Conservation (phyloP, 2,329 filamentous ascomycete genomes). For the Trichophyton simii region DNA sequence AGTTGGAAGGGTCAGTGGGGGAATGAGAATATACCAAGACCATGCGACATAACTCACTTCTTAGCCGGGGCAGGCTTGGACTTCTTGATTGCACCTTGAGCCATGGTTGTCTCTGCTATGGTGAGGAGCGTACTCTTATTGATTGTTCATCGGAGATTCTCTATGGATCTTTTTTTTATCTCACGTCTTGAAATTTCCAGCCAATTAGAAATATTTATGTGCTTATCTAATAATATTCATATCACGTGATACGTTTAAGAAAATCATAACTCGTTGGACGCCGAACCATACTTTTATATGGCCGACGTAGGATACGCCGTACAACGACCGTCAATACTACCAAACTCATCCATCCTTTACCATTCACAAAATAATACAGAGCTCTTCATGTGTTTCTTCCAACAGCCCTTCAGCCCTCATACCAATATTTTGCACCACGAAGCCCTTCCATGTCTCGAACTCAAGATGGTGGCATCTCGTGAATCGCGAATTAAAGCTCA, state of each 20-base stretch:
- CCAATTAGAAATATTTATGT: background rate
- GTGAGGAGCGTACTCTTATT: background rate
- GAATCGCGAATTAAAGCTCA: background rate
- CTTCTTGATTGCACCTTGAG: conserved; percentile 40
- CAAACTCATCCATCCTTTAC: too few relatives aligned
- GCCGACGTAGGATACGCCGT: too few relatives aligned
- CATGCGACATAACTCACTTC: conserved; percentile 22
- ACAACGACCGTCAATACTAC: too few relatives aligned
- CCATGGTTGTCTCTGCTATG: conserved; percentile 23
- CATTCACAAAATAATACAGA: too few relatives aligned
- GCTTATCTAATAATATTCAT: background rate
- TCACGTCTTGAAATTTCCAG: background rate
- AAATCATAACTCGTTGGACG: background rate
- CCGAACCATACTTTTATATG: too few relatives aligned
- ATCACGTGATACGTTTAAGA: background rate
- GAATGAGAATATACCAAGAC: background rate
- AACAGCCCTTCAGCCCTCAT: too few relatives aligned
- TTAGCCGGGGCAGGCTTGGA: conserved; percentile 26
- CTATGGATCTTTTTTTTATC: background rate
- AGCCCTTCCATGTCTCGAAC: background rate
- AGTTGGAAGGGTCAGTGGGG: background rate
- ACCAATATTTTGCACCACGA: too few relatives aligned
- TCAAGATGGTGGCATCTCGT: background rate
- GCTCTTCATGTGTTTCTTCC: too few relatives aligned
- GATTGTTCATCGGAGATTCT: background rate